Evolutionary conservation across 495 filamentous ascomycete species (phyloP), one percentile per base, ranked within the genome.

Genomic region (Penicillium bialowiezense): DNA sequence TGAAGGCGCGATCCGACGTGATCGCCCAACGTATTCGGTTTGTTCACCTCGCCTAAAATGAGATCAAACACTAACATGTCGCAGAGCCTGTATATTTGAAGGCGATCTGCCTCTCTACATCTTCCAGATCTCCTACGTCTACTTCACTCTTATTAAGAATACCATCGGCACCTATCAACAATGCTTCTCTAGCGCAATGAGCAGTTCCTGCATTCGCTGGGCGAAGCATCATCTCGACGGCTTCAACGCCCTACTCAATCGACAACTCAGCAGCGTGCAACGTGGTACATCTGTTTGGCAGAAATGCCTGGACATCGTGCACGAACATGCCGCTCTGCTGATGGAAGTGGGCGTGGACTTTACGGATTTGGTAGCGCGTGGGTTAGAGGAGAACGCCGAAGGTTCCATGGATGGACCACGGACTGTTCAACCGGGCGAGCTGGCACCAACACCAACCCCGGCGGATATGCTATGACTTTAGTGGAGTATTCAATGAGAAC

Each of bases 141-240:
- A 96, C 67, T 99, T 99, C 74, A 88, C 84, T 21, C 80, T 96
- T 54, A 95, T 97, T 64, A 83, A 84, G 44, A 95, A 96, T 64
- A 96, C 92, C 5, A 83, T 96, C 51, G 80, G 76, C 60, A 89
- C 88, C 58, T 97, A 91, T 63, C 89, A 95, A 62, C 77, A 82
- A 51, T 96, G 90, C 62, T 99, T 97, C 64, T 87, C 91, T 3
- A 76, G 86, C 17, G 69, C 82, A 17, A 87, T 93, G 78, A 90
- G 88, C 74, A 93, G 88, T 55, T 90, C 91, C 3, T 91, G 89
- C 56, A 91, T 99, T 41, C 90, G 88, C 62, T 99, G 93, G 93
- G 92, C 90, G 15, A 96, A 96, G 63, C 85, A 91, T 63, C 83
- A 95, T 55, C 80, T 97, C 2, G 89, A 95, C 54, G 84, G 82